Evolutionary conservation across 495 filamentous ascomycete species (phyloP).

Genomic region (Hypomontagnella submonticulosa): DNA sequence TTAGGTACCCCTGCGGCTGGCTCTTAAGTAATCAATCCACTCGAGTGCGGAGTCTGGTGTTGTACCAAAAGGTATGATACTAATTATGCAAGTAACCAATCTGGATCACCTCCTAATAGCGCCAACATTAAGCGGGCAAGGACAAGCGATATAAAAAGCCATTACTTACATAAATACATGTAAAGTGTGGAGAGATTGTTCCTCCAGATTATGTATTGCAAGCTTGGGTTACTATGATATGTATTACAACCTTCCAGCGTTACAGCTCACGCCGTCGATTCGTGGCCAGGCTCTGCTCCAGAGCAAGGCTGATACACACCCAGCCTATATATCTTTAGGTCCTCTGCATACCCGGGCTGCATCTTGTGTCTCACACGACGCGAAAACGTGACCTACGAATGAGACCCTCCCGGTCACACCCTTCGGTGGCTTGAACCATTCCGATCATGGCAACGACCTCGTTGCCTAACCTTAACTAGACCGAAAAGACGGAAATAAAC

Average conservation of each 20-base stretch:
- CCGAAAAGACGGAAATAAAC: slow-evolving; percentile 7
- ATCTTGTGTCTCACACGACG: slow-evolving; percentile 12
- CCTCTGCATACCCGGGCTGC: slow-evolving; percentile 29
- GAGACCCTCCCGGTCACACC: slow-evolving; percentile 25
- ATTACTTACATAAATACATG: too few relatives aligned
- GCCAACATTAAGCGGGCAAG: too few relatives aligned
- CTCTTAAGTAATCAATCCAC: too few relatives aligned
- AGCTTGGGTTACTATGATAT: slow-evolving; percentile 23
- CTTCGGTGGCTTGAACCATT: slow-evolving; percentile 30
- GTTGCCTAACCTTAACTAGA: slow-evolving; percentile 2
- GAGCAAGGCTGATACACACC: slow-evolving; percentile 28
- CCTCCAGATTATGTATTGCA: neutral
- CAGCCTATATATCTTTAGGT: slow-evolving; percentile 23
- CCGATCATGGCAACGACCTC: slow-evolving; percentile 22
- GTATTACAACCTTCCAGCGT: slow-evolving; percentile 19
- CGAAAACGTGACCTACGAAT: slow-evolving; percentile 7
- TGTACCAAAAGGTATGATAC: too few relatives aligned
- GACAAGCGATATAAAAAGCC: too few relatives aligned
- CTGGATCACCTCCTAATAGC: too few relatives aligned
- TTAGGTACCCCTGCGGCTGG: too few relatives aligned
- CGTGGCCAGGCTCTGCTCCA: slow-evolving; percentile 19
- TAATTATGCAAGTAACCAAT: too few relatives aligned
- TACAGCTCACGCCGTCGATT: slow-evolving; percentile 9
- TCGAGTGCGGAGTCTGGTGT: too few relatives aligned
- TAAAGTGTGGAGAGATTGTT: too few relatives aligned